Percentiles rank a stretch among this genome's conserved stretches.
Conservation (phyloP, 768 basidiomycete genomes). For the Rhodotorula diobovata region DNA sequence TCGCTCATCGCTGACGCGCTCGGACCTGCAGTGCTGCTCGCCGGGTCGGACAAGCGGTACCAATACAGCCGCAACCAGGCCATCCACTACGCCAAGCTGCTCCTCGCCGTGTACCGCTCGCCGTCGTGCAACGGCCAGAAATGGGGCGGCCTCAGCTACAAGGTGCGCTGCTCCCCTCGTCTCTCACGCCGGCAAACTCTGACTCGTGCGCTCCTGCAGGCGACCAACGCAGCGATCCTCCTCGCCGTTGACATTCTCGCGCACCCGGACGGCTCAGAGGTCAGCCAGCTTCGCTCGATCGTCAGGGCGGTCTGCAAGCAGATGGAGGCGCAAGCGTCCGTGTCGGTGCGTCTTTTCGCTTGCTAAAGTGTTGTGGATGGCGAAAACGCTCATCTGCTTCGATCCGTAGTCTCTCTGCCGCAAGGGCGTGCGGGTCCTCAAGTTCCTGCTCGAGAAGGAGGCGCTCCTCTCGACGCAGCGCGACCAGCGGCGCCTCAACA, state of each 20-base stretch:
- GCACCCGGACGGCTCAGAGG: conserved; percentile 32
- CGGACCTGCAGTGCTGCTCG: conserved; percentile 13
- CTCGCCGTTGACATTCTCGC: conserved; percentile 32
- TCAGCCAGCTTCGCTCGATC: conserved; percentile 14
- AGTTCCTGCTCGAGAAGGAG: conserved; percentile 33
- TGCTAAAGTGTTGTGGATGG: fast-evolving
- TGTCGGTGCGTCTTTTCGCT: neutral
- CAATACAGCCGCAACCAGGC: conserved; percentile 27
- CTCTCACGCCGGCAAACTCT: neutral
- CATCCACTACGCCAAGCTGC: conserved; percentile 20
- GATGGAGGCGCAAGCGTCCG: conserved; percentile 18
- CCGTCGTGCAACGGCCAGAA: neutral
- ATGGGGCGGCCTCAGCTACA: neutral
- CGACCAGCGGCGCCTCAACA: conserved; percentile 19
- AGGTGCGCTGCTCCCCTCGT: neutral
- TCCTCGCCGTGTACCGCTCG: conserved; percentile 35
- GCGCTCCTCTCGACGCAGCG: conserved; percentile 3
- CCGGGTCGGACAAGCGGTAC: conserved; percentile 9
- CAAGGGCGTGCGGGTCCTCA: conserved; percentile 28
- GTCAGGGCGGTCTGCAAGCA: conserved; percentile 26
- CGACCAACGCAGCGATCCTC: conserved; percentile 20
- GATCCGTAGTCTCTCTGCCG: conserved; percentile 20
- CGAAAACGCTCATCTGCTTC: too few relatives aligned
- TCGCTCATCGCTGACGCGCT: too few relatives aligned
- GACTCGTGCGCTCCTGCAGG: neutral